Base-by-base conservation (phyloP, 768 basidiomycete genomes). In the Multifurca ochricompacta region DNA sequence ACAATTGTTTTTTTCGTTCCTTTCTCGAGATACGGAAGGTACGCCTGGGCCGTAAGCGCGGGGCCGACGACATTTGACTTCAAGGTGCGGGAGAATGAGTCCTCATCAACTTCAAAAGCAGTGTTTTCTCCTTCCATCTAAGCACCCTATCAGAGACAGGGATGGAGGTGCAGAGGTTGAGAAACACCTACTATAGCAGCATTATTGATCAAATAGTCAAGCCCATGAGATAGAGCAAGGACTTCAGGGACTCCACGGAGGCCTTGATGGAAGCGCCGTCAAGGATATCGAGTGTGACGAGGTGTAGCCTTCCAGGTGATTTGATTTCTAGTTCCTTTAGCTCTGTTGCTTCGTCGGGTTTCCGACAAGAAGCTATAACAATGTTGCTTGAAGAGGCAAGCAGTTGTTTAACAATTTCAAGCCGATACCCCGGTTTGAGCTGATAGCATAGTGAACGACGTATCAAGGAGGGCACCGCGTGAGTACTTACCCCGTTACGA, bases 121-220 rank as follows among this genome's bases (percentile, higher is more conserved):
- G 51, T 58, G 59, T 71, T 70, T 16, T 60, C 37, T 16, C 55
- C 61, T 1, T 51, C 36, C 37, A 58, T 58, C 68, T 69, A 41
- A 11, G 23, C 3, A 40, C 9, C 28, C 19, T 21, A 34, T 31
- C 9, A 36, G 21, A n/a, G 13, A 32, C 9, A 36, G 21, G 21
- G 13, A 32, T 11, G 18, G 40, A 14, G 28, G 31, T 39, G 35
- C 37, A 28, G 13, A 40, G 31, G 34, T 32, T 31, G 8, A 7
- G 34, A 39, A 16, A 64, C 71, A 45, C 51, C n/a, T n/a, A 71
- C 71, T 31, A 71, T 58, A 0, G 63, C 72, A 2, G 72, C 71
- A 47, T 71, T 73, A 62, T 73, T 74, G 52, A 71, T 56, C 19
- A 74, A 63, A 47, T 71, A 73, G 60, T 74, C 70, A 6, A 74